Base-by-base conservation (phyloP, 352 stramenopile species). In the Phytophthora sp. region DNA sequence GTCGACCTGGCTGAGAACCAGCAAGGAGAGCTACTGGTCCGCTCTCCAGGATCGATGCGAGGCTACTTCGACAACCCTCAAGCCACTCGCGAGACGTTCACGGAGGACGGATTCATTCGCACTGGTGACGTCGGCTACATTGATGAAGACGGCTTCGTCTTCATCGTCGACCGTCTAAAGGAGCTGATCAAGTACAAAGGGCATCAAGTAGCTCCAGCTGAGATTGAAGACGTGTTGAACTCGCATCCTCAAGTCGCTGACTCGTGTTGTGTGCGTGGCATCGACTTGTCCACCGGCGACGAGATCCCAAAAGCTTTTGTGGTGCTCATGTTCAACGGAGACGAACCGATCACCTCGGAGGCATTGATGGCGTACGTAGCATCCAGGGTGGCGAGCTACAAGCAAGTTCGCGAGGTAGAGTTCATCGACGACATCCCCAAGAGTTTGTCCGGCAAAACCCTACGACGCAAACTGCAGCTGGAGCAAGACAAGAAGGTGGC, bases 171-270 rank as follows among this genome's bases (percentile, higher is more conserved):
- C 63, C 76, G 95, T 13, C 62, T 97, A 17, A 98, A 98, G 69
- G 93, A 98, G 63, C 62, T 98, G 11, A 98, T 98, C 75, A 98
- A 98, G 78, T 92, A 97, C 54, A 96, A 96, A 49, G 92, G 92
- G 11, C 93, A 94, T 45, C 93, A 95, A 69, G 77, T 98, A 8
- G 84, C 92, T 8, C 94, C 92, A 2, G 92, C 91, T 0, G 94
- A 98, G 68, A 72, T 98, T 17, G 94, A 98, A 70, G 91, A 92
- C 23, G 68, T 97, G 8, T 23, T 98, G 1, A 81, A 97, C 21
- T 82, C 69, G 4, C 83, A 98, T 70, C 76, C 74, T 5, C 51
- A 73, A 17, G 51, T 98, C 3, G 64, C 79, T 5, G 94, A 98
- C 69, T 85, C 76, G 17, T 90, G 84, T 30, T 85, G 92, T 23